A percentile compares a stretch with the other conserved stretches of the same genome.
phyloP scores from a whole-genome alignment of 495 filamentous ascomycete species.

The Clohesyomyces aquaticus region DNA sequence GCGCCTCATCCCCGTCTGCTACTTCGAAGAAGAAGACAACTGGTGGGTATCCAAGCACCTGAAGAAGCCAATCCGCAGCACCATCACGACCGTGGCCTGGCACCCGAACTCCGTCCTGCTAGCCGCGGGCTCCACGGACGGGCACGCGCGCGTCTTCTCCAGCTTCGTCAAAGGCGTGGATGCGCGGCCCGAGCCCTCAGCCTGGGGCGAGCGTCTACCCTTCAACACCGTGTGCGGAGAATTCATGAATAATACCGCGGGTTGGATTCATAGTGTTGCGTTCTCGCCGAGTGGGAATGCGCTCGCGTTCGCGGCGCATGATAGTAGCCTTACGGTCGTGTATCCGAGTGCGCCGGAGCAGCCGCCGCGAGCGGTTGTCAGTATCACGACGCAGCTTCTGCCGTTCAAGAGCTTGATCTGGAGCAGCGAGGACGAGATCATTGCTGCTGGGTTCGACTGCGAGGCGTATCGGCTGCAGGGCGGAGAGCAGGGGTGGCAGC shows the following conservation, averaged over 20 bases:
- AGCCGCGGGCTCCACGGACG: constrained; percentile 92
- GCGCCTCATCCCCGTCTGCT: constrained; percentile 94
- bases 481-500: constrained; percentile 79
- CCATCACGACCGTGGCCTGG: constrained; percentile 91
- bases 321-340: constrained; percentile 93
- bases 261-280: constrained; percentile 88
- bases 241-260: constrained; percentile 90
- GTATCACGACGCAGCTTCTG: constrained; percentile 82
- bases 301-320: constrained; percentile 88
- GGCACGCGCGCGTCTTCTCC: constrained; percentile 95
- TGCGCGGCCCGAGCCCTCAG: constrained; percentile 79
- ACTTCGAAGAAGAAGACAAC: constrained; percentile 98
- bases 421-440: constrained; percentile 90
- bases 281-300: constrained; percentile 92
- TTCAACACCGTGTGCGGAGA: constrained; percentile 99
- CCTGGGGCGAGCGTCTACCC: constrained; percentile 92
- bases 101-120: constrained; percentile 96
- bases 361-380: constrained; percentile 84
- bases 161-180: constrained; percentile 96
- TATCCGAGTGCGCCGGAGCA: constrained; percentile 93
- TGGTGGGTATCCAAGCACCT: constrained; percentile 99
- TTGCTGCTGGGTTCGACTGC: constrained; percentile 95
- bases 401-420: constrained; percentile 92
- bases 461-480: constrained; percentile 90
- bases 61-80: constrained; percentile 96